Base-by-base conservation (phyloP, 1,284 basidiomycete genomes). In the Cryptococcus sp. region DNA sequence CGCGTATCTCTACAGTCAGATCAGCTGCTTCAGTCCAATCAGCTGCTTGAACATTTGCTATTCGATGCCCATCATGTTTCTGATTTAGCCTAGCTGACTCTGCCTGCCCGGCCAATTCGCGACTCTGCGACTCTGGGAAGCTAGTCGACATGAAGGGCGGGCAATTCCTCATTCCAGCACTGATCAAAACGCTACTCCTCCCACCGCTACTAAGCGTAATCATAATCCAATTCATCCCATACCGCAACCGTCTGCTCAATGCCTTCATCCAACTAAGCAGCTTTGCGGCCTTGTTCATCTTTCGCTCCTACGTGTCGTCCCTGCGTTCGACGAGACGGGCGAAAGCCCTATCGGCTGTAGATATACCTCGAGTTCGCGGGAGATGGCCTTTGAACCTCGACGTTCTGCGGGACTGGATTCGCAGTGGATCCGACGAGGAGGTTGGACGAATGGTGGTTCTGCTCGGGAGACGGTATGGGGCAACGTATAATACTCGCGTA, bases 401-500 rank as follows among this genome's bases (percentile, higher is more conserved):
- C 61, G 53, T 76, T 20, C 50, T 76, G 40, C 30, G 66, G 5
- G 66, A 70, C 40, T 76, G 73, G 73, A 59, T 64, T 10, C 62
- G 58, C 41, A 64, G 62, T 20, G 67, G 71, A 3, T 61, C 61
- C 17, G 66, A 68, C 48, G 73, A 73, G 27, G 72, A 76, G 57
- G 66, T 73, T 6, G 72, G 66, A 6, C 48, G 73, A 30, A 71
- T 73, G 70, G 63, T 76, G 62, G 60, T 66, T 11, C 49, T 64
- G 3, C 49, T 72, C 20, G 57, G 55, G 6, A 56, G 67, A 45
- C 54, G 50, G 25, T 68, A 69, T 58, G 73, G 73, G 1, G 27
- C 40, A 17, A 76, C 69, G 11, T 71, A 68, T 51, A 76, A 76
- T 54, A 73, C 73, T 1, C 56, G 71, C n/a, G 68, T 72, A 15